Base-by-base conservation (phyloP, 1,284 basidiomycete genomes). In the Puccinia coronata region DNA sequence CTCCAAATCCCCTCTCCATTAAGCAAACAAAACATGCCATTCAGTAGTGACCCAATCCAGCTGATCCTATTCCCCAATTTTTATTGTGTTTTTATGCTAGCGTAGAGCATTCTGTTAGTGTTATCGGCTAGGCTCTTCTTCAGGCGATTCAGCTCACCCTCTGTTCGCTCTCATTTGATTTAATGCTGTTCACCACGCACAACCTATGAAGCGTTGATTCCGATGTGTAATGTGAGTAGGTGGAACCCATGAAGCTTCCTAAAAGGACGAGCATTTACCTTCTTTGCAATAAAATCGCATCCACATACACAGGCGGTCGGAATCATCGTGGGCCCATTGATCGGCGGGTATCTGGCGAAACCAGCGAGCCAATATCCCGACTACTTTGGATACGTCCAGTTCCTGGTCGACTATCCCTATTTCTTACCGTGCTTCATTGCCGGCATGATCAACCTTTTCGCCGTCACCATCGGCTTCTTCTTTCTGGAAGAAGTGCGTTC, bases 401-500 rank as follows among this genome's bases (percentile, higher is more conserved):
- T 81, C 36, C 51, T 81, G 55, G 49, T 51, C 41, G 12, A 31
- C 28, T 63, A 73, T 81, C 79, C 79, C 34, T 81, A 81, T 49
- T 81, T 81, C 51, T 74, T 81, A 36, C 79, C 79, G 11, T 81
- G 79, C 28, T 81, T 74, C 31, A 61, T 73, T 53, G 79, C 70
- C 25, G 79, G 79, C 0, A 51, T 49, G 14, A 63, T 47, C 69
- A 81, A 81, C 53, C 39, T 73, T 25, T 53, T 55, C 16, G 79
- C 79, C 0, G 79, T 59, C 1, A 36, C 51, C 20, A 34, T 81
- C 8, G 79, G 79, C 11, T 81, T 73, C n/a, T 73, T 81, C 20
- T 81, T 25, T 34, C 51, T 81, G 43, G 71, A 81, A 73, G 79
- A 81, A 67, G 79, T 81, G 23, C 5, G 76, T 43, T 20, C 12